phyloP scores from a whole-genome alignment of 1,284 basidiomycete species.

The Moesziomyces sp. region DNA sequence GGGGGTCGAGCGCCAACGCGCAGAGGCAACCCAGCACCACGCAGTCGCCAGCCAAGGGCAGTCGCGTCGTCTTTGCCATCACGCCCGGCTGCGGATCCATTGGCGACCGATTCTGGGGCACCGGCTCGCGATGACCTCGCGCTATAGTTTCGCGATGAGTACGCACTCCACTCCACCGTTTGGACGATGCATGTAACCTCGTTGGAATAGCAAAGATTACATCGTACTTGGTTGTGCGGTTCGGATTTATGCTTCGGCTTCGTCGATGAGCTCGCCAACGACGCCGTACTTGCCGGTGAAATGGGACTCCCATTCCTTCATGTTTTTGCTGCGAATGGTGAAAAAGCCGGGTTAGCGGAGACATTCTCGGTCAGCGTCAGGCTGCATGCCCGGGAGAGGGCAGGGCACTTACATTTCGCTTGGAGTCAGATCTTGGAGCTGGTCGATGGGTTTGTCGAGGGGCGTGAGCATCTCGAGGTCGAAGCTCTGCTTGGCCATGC shows the following conservation, averaged over 20 bases:
- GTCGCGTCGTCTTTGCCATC: slow-evolving; percentile 62
- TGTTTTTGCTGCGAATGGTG: slow-evolving; percentile 42
- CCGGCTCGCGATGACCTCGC: slow-evolving; percentile 22
- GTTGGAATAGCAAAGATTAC: neutral
- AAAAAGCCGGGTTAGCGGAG: neutral
- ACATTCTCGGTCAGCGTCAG: neutral
- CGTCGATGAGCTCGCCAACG: slow-evolving; percentile 64
- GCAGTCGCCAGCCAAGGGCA: slow-evolving; percentile 20
- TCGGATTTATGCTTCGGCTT: slow-evolving; percentile 23
- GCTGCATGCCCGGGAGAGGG: no score
- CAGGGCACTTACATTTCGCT: slow-evolving; percentile 79
- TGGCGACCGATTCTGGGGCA: slow-evolving; percentile 65
- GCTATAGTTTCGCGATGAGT: neutral
- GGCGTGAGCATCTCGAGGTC: slow-evolving; percentile 89
- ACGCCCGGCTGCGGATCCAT: slow-evolving; percentile 62
- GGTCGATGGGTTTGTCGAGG: slow-evolving; percentile 85
- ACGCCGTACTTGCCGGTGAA: slow-evolving; percentile 64
- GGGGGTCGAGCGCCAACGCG: neutral
- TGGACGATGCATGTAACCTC: no score
- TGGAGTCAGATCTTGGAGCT: slow-evolving; percentile 78
- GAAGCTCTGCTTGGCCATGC: slow-evolving; percentile 97
- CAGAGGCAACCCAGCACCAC: slow-evolving; percentile 14
- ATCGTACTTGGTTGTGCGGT: neutral
- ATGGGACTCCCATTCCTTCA: slow-evolving; percentile 61
- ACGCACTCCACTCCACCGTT: neutral